Evolutionary conservation across 2,329 filamentous ascomycete genomes (phyloP).

Genomic region (Paracamarosporium sp.): DNA sequence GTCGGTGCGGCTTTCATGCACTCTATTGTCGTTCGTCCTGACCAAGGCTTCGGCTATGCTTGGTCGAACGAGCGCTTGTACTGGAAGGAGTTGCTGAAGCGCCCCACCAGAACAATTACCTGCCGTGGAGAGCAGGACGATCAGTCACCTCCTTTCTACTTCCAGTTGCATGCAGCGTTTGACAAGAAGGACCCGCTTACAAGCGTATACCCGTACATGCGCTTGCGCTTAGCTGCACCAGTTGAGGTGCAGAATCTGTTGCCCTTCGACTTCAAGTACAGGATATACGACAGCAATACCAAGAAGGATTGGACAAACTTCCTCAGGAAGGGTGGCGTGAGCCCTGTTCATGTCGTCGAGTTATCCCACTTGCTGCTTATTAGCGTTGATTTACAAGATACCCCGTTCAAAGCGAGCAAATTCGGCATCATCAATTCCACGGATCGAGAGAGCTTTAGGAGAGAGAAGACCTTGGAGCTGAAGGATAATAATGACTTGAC

Average conservation of each 20-base stretch:
- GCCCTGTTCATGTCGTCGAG: constrained; percentile 96
- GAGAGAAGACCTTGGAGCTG: constrained; percentile 78
- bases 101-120: constrained; percentile 83
- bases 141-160: constrained; percentile 83
- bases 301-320: constrained; percentile 99
- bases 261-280: constrained; percentile 98
- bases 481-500: constrained; percentile 85
- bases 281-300: constrained; percentile 98
- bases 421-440: constrained; percentile 97
- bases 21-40: constrained; percentile 84
- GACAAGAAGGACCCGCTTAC: constrained; percentile 84
- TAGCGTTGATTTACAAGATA: constrained; percentile 97
- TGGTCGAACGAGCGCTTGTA: constrained; percentile 91
- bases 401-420: constrained; percentile 90
- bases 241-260: constrained; percentile 93
- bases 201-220: constrained; percentile 92
- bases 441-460: constrained; percentile 83
- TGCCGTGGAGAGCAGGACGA: constrained; percentile 87
- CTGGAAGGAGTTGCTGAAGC: constrained; percentile 89
- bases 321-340: constrained; percentile 92
- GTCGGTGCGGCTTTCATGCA: constrained; percentile 93
- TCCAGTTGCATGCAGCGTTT: constrained; percentile 88
- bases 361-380: constrained; percentile 90
- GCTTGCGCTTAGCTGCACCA: constrained; percentile 86
- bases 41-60: constrained; percentile 94